A percentile compares a stretch with the other conserved stretches of the same genome.
phyloP scores from a whole-genome alignment of 2,329 filamentous ascomycete species.

The Fusarium veterinarium region DNA sequence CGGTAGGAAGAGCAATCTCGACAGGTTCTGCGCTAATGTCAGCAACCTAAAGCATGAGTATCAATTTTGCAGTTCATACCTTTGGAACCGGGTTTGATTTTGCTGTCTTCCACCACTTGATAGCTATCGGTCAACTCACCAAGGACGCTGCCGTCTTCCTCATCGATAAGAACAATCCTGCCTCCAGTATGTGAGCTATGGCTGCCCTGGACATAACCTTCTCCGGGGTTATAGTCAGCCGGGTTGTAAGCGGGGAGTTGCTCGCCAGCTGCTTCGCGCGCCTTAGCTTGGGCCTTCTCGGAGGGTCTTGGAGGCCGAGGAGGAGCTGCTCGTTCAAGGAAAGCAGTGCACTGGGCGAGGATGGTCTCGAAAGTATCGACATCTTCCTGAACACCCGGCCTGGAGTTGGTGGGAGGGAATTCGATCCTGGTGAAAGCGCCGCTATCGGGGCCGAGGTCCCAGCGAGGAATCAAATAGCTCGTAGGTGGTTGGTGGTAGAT shows the following conservation, averaged over 20 bases:
- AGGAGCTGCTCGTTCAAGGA: constrained; percentile 84
- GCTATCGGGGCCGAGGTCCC: constrained; percentile 89
- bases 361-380: constrained; percentile 98
- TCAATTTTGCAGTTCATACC: constrained; percentile 62
- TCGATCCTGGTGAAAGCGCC: constrained; percentile 94
- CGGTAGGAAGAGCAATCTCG: constrained; percentile 78
- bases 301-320: constrained; percentile 54
- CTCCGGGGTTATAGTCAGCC: constrained; percentile 79
- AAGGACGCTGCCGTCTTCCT: constrained; percentile 95
- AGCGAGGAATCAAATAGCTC: constrained; percentile 94
- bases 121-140: constrained; percentile 89
- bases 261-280: constrained; percentile 56
- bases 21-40: constrained; percentile 69
- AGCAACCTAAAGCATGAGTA: background rate
- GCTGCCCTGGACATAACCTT: constrained; percentile 77
- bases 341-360: constrained; percentile 95
- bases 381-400: constrained; percentile 85
- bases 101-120: constrained; percentile 80
- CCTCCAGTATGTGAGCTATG: constrained; percentile 65
- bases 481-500: constrained; percentile 95
- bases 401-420: constrained; percentile 80
- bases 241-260: constrained; percentile 80
- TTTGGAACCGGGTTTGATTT: constrained; percentile 88
- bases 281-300: constrained; percentile 54
- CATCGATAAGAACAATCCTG: constrained; percentile 91